These are phyloP conservation scores for Sclerospora graminicola DNA, from an alignment of 352 stramenopile species.

Conservation along the genomic window DNA sequence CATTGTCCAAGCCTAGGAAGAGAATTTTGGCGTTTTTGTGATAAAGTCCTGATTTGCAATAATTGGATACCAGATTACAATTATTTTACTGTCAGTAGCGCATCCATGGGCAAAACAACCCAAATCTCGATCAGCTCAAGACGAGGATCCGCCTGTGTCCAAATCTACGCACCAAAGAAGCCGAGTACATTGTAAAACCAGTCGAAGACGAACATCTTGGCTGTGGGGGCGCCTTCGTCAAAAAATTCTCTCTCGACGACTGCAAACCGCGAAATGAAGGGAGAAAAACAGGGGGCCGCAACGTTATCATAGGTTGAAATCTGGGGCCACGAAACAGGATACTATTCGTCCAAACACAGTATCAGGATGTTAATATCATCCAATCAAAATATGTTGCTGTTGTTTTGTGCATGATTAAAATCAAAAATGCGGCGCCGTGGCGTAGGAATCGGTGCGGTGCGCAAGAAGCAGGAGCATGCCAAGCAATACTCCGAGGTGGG, in stretches of 20 bases:
- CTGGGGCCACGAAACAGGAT: slow-evolving; percentile 43
- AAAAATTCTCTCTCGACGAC: slow-evolving; percentile 12
- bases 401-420: neutral
- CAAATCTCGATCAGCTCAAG: neutral
- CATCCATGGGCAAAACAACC: too few species aligned
- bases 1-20: slow-evolving; percentile 99
- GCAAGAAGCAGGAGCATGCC: slow-evolving; percentile 82
- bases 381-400: neutral
- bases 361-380: slow-evolving; percentile 4
- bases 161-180: slow-evolving; percentile 74
- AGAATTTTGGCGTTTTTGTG: slow-evolving; percentile 99
- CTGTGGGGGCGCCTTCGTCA: neutral
- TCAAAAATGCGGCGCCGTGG: slow-evolving; percentile 46
- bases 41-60: slow-evolving; percentile 89
- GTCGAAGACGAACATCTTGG: slow-evolving; percentile 90
- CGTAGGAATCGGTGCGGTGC: slow-evolving; percentile 77
- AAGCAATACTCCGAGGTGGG: slow-evolving; percentile 83
- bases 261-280: slow-evolving; percentile 28
- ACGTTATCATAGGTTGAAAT: slow-evolving; percentile 1
- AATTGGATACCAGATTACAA: neutral
- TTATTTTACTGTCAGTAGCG: neutral
- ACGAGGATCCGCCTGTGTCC: neutral
- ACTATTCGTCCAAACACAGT: slow-evolving; percentile 41
- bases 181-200: slow-evolving; percentile 94
- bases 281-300: slow-evolving; percentile 11